Evolutionary conservation across 345 rosid genomes (phyloP).

Genomic region (Alliaria petiolata): DNA sequence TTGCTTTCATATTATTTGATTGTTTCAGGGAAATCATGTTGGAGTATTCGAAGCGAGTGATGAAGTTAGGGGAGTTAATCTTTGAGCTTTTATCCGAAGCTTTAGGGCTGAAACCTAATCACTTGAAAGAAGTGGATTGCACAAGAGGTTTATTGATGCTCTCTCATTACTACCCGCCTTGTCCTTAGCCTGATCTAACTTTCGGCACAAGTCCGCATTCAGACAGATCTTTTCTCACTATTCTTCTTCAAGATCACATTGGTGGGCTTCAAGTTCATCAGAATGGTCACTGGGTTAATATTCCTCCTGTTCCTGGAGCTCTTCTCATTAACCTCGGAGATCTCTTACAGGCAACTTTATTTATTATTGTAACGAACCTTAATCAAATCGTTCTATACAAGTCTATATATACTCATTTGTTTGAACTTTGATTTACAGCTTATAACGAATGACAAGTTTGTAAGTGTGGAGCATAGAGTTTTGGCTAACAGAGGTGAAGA

Average conservation of each 20-base stretch:
- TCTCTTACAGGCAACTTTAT: slow-evolving; percentile 48
- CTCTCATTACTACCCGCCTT: slow-evolving; percentile 52
- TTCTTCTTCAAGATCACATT: slow-evolving; percentile 54
- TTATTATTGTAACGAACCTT: not conserved
- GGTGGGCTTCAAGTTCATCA: slow-evolving; percentile 58
- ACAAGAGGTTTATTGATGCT: slow-evolving; percentile 31
- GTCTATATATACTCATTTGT: not conserved
- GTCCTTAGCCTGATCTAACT: slow-evolving; percentile 52
- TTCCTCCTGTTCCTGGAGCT: slow-evolving; percentile 42
- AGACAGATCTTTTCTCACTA: slow-evolving; percentile 44
- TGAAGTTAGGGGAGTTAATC: slow-evolving; percentile 29
- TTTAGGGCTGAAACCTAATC: slow-evolving; percentile 42
- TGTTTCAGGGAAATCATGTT: slow-evolving; percentile 37
- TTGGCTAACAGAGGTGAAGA: slow-evolving; percentile 30
- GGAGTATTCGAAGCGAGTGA: slow-evolving; percentile 40
- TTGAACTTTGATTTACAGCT: slow-evolving; percentile 25
- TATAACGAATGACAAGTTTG: slow-evolving; percentile 38
- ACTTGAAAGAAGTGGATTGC: slow-evolving; percentile 41
- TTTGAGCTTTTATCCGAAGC: slow-evolving; percentile 53
- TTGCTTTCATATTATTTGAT: not conserved
- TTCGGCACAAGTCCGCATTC: slow-evolving; percentile 45
- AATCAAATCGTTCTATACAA: not conserved
- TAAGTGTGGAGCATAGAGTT: slow-evolving; percentile 44
- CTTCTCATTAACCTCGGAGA: slow-evolving; percentile 52
- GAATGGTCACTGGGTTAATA: slow-evolving; percentile 38